Evolutionary conservation across 2,329 filamentous ascomycete species (phyloP).

Genomic region (Paecilomyces niveus): DNA sequence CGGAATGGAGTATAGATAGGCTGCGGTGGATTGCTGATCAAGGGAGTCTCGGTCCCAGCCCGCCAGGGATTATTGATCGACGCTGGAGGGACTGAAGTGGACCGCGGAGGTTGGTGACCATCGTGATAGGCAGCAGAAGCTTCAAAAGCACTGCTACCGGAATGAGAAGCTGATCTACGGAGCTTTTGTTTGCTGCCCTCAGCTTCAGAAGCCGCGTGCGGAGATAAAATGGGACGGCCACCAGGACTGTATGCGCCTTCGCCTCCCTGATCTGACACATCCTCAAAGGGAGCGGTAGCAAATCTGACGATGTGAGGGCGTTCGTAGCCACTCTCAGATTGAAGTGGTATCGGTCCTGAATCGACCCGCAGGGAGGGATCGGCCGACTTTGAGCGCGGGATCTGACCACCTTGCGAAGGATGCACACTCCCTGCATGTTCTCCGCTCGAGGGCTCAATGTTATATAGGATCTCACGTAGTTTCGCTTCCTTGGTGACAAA

Average conservation of each 20-base stretch:
- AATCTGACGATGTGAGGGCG: slow-evolving; percentile 2
- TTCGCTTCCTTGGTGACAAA: slow-evolving; percentile 44
- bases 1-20: slow-evolving; percentile 40
- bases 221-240: slow-evolving; percentile 42
- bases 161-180: slow-evolving; percentile 21
- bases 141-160: slow-evolving; percentile 6
- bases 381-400: neutral
- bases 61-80: slow-evolving; percentile 13
- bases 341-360: slow-evolving; percentile 28
- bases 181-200: slow-evolving; percentile 8
- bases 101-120: slow-evolving; percentile 8
- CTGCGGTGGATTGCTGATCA: slow-evolving; percentile 30
- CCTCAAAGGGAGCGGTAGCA: neutral
- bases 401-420: neutral
- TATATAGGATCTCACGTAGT: slow-evolving; percentile 42
- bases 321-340: slow-evolving; percentile 14
- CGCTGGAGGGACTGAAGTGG: slow-evolving; percentile 18
- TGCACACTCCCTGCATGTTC: slow-evolving; percentile 3
- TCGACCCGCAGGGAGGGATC: slow-evolving; percentile 12
- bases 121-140: neutral
- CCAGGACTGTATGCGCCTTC: slow-evolving; percentile 46
- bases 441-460: slow-evolving; percentile 29
- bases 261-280: slow-evolving; percentile 12
- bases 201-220: slow-evolving; percentile 6
- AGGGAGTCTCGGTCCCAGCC: slow-evolving; percentile 18